Conservation (phyloP, 371 early-diverging fungal species). For the Chytridiales sp. region DNA sequence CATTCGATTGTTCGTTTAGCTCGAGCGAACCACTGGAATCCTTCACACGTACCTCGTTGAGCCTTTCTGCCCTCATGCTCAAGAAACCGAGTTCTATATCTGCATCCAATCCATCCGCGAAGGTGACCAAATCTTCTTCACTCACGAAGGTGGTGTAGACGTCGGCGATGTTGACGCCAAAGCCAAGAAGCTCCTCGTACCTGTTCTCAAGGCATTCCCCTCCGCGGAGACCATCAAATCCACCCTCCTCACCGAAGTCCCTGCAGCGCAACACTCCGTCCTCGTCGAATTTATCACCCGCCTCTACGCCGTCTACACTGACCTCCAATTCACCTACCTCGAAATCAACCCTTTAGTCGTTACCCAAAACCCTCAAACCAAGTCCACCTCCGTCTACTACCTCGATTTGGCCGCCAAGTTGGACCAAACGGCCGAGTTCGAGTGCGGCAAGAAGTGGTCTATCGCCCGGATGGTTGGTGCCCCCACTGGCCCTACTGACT, state of each 20-base stretch:
- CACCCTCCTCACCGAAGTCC: constrained; percentile 33
- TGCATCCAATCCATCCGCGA: constrained; percentile 95
- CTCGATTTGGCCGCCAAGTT: constrained; percentile 97
- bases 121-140: constrained; percentile 93
- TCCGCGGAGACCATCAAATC: constrained; percentile 29
- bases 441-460: constrained; percentile 69
- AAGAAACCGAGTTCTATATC: constrained; percentile 91
- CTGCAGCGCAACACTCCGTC: constrained; percentile 51
- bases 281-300: constrained; percentile 88
- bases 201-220: constrained; percentile 67
- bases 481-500: constrained; percentile 41
- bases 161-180: constrained; percentile 98
- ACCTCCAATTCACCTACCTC: constrained; percentile 96
- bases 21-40: constrained; percentile 80
- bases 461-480: constrained; percentile 34
- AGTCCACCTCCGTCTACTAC: constrained; percentile 69
- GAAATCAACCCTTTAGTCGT: constrained; percentile 98
- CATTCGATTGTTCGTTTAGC: constrained; percentile 43
- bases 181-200: constrained; percentile 79
- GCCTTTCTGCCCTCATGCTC: constrained; percentile 92
- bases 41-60: constrained; percentile 94
- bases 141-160: constrained; percentile 97
- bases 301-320: constrained; percentile 90
- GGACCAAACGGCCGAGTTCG: constrained; percentile 97
- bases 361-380: constrained; percentile 63